Evolutionary conservation across 2,329 filamentous ascomycete genomes (phyloP).

Genomic region (Bipolaris oryzae): DNA sequence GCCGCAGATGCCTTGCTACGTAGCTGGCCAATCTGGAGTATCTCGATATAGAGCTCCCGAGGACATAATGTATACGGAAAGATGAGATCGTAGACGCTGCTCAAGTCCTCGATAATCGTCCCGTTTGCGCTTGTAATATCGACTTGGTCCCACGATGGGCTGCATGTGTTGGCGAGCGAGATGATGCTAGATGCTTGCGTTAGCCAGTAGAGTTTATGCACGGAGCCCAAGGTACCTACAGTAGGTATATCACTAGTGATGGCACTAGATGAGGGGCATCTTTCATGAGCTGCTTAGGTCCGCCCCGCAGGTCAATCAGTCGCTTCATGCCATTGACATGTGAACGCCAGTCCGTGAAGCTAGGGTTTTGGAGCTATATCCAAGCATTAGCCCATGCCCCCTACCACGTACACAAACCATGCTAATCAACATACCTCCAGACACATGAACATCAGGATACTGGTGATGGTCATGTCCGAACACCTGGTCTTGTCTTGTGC

Average conservation of each 20-base stretch:
- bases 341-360: conserved; percentile 32
- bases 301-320: conserved; percentile 39
- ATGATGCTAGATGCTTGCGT: conserved; percentile 25
- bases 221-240: conserved; percentile 24
- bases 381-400: neutral
- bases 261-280: conserved; percentile 25
- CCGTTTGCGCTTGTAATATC: conserved; percentile 19
- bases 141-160: conserved; percentile 35
- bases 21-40: conserved; percentile 34
- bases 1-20: conserved; percentile 22
- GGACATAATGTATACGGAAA: conserved; percentile 40
- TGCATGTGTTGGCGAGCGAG: conserved; percentile 34
- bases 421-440: conserved; percentile 30
- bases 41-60: conserved; percentile 28
- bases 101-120: conserved; percentile 23
- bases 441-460: conserved; percentile 38
- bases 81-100: conserved; percentile 30
- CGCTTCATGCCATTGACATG: conserved; percentile 36
- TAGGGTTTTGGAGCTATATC: conserved; percentile 33
- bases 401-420: neutral
- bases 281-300: conserved; percentile 25
- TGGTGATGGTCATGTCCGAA: conserved; percentile 35
- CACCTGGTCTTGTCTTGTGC: conserved; percentile 31
- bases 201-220: neutral
- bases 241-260: conserved; percentile 30